Evolutionary conservation across 163 green algal genomes (phyloP).

Genomic region (Scenedesmus sp.): DNA sequence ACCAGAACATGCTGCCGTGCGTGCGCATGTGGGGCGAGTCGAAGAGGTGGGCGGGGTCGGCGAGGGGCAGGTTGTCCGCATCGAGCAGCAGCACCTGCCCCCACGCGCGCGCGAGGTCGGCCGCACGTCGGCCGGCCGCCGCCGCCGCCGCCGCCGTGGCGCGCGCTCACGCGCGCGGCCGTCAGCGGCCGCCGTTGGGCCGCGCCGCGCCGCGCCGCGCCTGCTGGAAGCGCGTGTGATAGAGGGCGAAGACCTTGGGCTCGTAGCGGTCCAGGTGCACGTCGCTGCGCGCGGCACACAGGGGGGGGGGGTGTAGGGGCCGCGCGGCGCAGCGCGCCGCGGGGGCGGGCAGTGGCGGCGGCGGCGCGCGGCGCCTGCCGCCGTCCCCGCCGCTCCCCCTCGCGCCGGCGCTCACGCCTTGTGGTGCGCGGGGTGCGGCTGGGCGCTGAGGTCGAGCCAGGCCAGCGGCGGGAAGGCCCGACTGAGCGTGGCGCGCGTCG

Average conservation of each 20-base stretch:
- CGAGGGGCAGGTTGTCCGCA: slow-evolving; percentile 60
- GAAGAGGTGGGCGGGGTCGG: slow-evolving; percentile 53
- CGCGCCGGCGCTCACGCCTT: slow-evolving; percentile 5
- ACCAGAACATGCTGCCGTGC: slow-evolving; percentile 56
- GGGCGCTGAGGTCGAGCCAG: slow-evolving; percentile 20
- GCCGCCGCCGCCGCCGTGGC: too few species aligned
- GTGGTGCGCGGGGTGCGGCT: slow-evolving; percentile 19
- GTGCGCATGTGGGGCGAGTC: not conserved
- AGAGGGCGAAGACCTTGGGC: slow-evolving; percentile 41
- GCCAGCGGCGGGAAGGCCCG: slow-evolving; percentile 15
- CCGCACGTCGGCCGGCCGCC: too few species aligned
- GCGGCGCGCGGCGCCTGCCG: not conserved
- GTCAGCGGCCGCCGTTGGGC: too few species aligned
- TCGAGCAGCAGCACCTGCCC: slow-evolving; percentile 64
- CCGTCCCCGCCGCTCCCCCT: not conserved
- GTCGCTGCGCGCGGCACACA: not conserved
- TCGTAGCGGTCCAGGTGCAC: slow-evolving; percentile 25
- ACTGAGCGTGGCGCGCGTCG: not conserved
- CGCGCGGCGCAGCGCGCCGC: not conserved
- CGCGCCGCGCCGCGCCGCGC: not conserved
- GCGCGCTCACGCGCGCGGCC: too few species aligned
- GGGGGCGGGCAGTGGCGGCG: not conserved
- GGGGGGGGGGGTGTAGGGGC: not conserved
- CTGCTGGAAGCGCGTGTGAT: slow-evolving; percentile 40
- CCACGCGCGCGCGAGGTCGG: not conserved